Base-by-base conservation (phyloP, 1,139 yeast species). In the Suhomyces bribrorum region DNA sequence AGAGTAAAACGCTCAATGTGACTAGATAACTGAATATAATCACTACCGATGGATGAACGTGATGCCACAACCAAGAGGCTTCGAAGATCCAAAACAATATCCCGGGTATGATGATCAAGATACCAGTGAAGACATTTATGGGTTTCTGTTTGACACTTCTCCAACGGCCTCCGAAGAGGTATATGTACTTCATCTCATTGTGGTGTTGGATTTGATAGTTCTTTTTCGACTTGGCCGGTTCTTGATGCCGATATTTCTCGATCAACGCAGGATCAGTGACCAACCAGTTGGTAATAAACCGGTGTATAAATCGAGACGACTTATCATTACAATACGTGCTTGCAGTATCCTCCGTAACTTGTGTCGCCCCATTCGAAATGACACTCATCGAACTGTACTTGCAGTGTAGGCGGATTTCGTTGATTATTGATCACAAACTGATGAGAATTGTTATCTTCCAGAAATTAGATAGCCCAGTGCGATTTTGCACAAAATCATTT, bases 91-190 rank as follows among this genome's bases (percentile, higher is more conserved):
- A 63, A 39, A 57, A 71, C 14, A 86, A 54, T 2, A 83, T 73
- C 2, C 73, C 73, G 0, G 86, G 80, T 0, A 70, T 48, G 0
- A 79, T 34, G 0, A 77, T 53, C 1, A 64, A 28, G 0, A 59
- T 36, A 1, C 67, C 62, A 0, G 77, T 69, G 36, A 41, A 20
- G 7, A 74, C 13, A 33, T 63, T 60, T 32, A 64, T 48, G 20
- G 77, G 74, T 39, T 53, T 45, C 43, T 67, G 57, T 43, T 65
- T 64, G 38, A 69, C 61, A 1, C 74, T 60, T 26, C 80, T 61
- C 32, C 81, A 55, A 27, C 89, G 59, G 0, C 95, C 95, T 5
- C 94, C 94, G 40, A 77, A 63, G 4, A 83, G 59, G 57, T 75
- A 85, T 3, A 77, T 40, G 32, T 62, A 62, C 27, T 62, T 64